Conservation (phyloP, 257 asterid genomes). For the Penstemon eatonii region DNA sequence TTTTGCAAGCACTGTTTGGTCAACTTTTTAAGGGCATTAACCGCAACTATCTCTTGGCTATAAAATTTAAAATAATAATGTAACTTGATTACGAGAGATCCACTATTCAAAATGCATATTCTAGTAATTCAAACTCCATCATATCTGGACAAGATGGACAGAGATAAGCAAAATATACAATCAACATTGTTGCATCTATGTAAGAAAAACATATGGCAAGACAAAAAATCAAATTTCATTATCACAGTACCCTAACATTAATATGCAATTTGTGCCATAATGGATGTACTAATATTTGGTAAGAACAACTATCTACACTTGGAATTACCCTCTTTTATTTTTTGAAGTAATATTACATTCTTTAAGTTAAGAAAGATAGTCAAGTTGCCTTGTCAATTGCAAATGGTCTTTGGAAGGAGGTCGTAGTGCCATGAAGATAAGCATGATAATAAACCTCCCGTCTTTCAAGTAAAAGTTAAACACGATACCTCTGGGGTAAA, state of each 20-base stretch:
- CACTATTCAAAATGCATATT: background rate
- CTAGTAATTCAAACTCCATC: conserved; percentile 20
- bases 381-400: background rate
- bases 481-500: conserved; percentile 90
- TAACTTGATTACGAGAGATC: conserved; percentile 18
- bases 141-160: conserved; percentile 15
- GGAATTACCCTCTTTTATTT: background rate
- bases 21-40: conserved; percentile 25
- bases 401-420: conserved; percentile 11
- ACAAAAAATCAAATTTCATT: background rate
- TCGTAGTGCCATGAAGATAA: background rate
- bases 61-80: conserved; percentile 9
- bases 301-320: conserved; percentile 4
- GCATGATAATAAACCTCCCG: conserved; percentile 7
- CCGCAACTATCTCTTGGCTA: background rate
- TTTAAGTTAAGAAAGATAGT: background rate
- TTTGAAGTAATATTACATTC: background rate
- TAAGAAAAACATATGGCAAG: conserved; percentile 3
- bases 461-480: conserved; percentile 18
- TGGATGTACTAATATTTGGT: background rate
- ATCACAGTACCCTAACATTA: conserved; percentile 19
- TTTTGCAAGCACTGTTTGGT: background rate
- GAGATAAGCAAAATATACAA: background rate
- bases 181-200: background rate
- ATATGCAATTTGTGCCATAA: background rate